phyloP scores from a whole-genome alignment of 441 rosid genomes.

The Gossypium gossypioides region DNA sequence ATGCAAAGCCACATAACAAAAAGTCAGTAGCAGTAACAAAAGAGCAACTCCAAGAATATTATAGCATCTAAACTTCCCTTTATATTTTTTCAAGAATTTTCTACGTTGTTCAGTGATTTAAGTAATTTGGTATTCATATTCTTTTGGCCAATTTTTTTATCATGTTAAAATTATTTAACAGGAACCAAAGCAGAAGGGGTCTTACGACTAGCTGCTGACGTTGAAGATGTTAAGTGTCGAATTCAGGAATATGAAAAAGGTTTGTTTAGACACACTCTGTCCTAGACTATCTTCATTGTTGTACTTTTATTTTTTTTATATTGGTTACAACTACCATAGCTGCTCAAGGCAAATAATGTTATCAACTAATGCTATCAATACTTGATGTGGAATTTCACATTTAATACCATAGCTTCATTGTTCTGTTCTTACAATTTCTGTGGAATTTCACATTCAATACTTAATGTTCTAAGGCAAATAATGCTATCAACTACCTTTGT shows the following conservation, averaged over 20 bases:
- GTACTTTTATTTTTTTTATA: neutral
- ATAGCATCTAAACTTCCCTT: neutral
- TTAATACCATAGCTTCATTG: neutral
- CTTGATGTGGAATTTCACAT: neutral
- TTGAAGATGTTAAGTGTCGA: slow-evolving; percentile 84
- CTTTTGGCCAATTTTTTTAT: slow-evolving; percentile 20
- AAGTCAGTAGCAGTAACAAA: neutral
- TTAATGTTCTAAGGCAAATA: neutral
- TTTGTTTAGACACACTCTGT: slow-evolving; percentile 24
- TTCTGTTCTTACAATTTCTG: slow-evolving; percentile 4
- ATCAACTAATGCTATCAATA: neutral
- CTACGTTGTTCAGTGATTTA: neutral
- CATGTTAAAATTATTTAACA: slow-evolving; percentile 29
- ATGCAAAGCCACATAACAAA: neutral
- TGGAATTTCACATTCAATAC: neutral
- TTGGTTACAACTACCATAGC: neutral
- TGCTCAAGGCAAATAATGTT: neutral
- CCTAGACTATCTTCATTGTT: slow-evolving; percentile 5
- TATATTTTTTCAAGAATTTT: slow-evolving; percentile 12
- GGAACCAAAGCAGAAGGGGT: slow-evolving; percentile 87
- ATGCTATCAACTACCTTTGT: neutral
- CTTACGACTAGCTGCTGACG: slow-evolving; percentile 97
- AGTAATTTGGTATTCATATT: neutral
- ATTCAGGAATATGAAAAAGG: slow-evolving; percentile 92
- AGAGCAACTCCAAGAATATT: neutral